Evolutionary conservation across 2,329 filamentous ascomycete species (phyloP), one percentile per base, ranked within the genome.

Genomic region (Lizonia empirigonia): DNA sequence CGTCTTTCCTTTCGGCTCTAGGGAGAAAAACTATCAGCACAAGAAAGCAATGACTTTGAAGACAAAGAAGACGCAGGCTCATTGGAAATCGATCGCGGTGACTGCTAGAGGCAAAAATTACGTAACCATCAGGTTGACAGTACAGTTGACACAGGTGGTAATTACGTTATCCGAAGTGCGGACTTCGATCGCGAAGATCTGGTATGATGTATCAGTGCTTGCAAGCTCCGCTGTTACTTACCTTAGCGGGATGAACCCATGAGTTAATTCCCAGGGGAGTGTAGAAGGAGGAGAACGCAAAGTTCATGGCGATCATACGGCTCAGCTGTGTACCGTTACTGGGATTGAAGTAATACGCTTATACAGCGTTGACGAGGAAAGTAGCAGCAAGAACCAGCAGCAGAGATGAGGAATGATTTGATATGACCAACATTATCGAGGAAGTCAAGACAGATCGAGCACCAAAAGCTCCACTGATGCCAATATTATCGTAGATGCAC

Each of bases 391-490:
- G 77, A n/a, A 15, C 78, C 78, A 16, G 78, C 57, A 7, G 73
- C 73, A 5, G 71, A 74, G 27, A 72, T 71, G 40, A 82, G 76
- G 7, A 82, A 69, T 1, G 79, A 73, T 60, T 78, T 80, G 38
- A 80, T 70, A 22, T 79, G 77, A 13, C 78, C 78, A 34, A 81
- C 64, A 13, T 68, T 74, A 58, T 82, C 79, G 35, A 81, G 63
- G 33, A 78, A 63, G 26, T 68, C 63, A 50, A 81, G 74, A 40
- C 78, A 77, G 5, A 62, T 56, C 9, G 61, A 78, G 53, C 78
- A 78, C 72, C 77, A 81, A 18, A 79, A 1, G 78, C 77, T 19
- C 79, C 79, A 58, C 74, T 79, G 55, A 82, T 76, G 3, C 79
- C 80, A 53, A 80, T 77, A 38, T 75, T 69, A 10, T 66, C 62